Conservation (phyloP, 2,329 filamentous ascomycete genomes). For the Talaromyces funiculosus region DNA sequence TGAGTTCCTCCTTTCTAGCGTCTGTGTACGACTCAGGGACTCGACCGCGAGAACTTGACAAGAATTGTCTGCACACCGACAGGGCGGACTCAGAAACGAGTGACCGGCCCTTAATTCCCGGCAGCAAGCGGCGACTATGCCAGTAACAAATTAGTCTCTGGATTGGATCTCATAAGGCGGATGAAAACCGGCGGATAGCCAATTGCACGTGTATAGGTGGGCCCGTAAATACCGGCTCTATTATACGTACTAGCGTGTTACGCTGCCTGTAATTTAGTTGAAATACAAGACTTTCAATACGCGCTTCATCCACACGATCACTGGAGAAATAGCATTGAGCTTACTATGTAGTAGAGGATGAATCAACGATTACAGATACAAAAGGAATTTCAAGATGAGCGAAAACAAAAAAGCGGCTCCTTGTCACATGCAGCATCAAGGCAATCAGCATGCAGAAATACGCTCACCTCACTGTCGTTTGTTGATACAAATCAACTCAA, state of each 20-base stretch:
- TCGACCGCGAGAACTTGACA: neutral
- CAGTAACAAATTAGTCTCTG: neutral
- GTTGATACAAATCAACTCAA: neutral
- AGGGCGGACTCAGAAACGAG: neutral
- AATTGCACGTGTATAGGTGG: neutral
- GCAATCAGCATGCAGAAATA: neutral
- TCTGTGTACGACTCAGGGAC: neutral
- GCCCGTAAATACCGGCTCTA: neutral
- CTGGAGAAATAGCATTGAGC: neutral
- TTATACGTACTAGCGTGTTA: neutral
- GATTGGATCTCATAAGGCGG: neutral
- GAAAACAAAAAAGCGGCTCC: neutral
- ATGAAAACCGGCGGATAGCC: neutral
- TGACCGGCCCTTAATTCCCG: neutral
- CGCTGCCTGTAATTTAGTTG: neutral
- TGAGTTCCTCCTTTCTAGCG: neutral
- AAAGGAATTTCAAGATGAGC: no score
- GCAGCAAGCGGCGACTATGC: constrained; percentile 4
- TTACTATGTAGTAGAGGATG: no score
- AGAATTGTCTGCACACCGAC: neutral
- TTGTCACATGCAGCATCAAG: neutral
- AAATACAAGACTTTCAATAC: neutral
- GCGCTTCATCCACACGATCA: neutral
- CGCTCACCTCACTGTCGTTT: neutral
- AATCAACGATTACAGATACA: no score